These are phyloP conservation scores for Solanum chiquidenum DNA, from an alignment of 257 asterid genomes.

Conservation along the genomic window DNA sequence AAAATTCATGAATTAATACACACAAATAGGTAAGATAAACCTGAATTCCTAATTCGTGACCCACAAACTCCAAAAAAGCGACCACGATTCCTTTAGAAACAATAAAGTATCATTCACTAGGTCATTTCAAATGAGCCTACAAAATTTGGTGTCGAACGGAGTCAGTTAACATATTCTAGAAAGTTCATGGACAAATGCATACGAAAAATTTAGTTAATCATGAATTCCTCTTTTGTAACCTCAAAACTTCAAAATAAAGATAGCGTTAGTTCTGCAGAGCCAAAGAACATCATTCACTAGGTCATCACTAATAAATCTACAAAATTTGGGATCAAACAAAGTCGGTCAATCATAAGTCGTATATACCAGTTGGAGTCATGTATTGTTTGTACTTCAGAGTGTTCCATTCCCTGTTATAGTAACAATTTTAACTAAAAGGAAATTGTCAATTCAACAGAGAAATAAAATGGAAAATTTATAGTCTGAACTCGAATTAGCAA, in stretches of 20 bases:
- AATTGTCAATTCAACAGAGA: background rate
- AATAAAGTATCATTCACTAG: background rate
- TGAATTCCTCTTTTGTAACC: background rate
- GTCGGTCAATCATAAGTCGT: background rate
- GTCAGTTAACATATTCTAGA: background rate
- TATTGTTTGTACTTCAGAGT: too few species aligned
- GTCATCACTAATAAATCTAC: background rate
- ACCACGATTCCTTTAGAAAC: rapidly evolving
- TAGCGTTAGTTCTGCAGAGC: rapidly evolving
- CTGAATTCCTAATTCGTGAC: background rate
- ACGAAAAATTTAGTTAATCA: background rate
- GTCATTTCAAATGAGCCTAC: background rate
- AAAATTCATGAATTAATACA: too few species aligned
- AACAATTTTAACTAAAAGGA: too few species aligned
- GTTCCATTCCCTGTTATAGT: too few species aligned
- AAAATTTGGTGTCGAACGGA: background rate
- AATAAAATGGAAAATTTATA: background rate
- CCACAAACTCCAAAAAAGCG: background rate
- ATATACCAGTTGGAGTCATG: too few species aligned
- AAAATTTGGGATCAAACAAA: background rate
- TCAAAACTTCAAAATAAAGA: background rate
- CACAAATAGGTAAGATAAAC: background rate
- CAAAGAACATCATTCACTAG: background rate
- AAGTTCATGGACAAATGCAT: too few species aligned
- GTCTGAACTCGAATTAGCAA: background rate